These are phyloP conservation scores for Dalechampia spathulata DNA, from an alignment of 441 rosid species.

Conservation along the genomic window DNA sequence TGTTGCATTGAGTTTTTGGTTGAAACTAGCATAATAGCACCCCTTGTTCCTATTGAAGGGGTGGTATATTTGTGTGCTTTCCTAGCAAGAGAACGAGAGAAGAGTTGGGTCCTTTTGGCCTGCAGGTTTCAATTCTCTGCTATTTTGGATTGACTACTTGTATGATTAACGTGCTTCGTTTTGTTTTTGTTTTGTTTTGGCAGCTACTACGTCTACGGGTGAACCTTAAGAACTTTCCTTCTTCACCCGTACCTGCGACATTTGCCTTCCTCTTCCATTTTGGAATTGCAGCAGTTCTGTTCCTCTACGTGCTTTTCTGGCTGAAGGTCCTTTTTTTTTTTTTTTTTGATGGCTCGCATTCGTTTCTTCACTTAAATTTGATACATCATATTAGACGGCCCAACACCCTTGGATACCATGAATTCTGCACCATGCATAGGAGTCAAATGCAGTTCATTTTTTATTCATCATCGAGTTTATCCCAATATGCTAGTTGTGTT, in stretches of 20 bases:
- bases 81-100: too few relatives aligned
- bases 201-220: conserved; percentile 72
- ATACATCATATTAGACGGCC: not conserved
- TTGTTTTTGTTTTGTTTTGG: conserved; percentile 16
- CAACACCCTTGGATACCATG: too few relatives aligned
- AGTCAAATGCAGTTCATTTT: too few relatives aligned
- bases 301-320: conserved; percentile 91
- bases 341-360: not conserved
- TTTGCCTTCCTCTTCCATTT: conserved; percentile 71
- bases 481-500: not conserved
- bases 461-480: not conserved
- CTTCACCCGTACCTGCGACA: conserved; percentile 49
- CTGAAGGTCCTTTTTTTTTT: conserved; percentile 47
- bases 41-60: too few relatives aligned
- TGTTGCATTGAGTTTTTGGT: too few relatives aligned
- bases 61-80: not conserved
- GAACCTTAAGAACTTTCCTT: conserved; percentile 83
- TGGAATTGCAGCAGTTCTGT: conserved; percentile 77
- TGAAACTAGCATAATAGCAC: too few relatives aligned
- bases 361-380: not conserved
- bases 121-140: not conserved
- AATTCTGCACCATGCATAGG: too few relatives aligned
- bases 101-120: not conserved
- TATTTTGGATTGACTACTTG: not conserved
- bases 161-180: too few relatives aligned